Conservation (phyloP, 2,329 filamentous ascomycete species). For the Sporothrix brunneoviolacea region DNA sequence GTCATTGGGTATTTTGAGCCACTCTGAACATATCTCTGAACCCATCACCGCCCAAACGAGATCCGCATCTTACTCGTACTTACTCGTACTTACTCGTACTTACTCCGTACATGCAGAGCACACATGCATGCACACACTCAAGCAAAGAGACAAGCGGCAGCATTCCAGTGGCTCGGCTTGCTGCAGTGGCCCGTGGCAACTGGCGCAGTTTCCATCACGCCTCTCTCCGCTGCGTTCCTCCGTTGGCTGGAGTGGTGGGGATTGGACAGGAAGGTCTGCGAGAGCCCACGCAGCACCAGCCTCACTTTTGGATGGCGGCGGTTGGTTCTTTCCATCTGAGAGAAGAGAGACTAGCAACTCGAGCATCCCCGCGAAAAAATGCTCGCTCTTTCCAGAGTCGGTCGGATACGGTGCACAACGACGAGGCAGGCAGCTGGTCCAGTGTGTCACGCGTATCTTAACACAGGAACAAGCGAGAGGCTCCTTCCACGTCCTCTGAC, state of each 20-base stretch:
- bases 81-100: no score
- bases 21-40: no score
- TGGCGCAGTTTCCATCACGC: constrained; percentile 16
- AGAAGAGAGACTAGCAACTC: no score
- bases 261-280: not conserved
- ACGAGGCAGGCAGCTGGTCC: not conserved
- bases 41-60: constrained; percentile 1
- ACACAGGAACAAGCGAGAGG: not conserved
- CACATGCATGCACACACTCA: not conserved
- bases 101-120: not conserved
- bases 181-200: constrained; percentile 1
- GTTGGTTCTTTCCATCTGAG: not conserved
- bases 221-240: not conserved
- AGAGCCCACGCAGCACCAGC: not conserved
- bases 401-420: no score
- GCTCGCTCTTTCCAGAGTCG: no score
- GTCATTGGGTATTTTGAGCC: not conserved
- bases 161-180: constrained; percentile 6
- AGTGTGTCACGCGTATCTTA: constrained; percentile 1
- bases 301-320: constrained; percentile 11
- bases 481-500: no score
- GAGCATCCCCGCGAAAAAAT: no score
- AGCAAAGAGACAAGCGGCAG: constrained; percentile 3
- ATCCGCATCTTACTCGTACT: no score
- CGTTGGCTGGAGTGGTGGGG: not conserved